These are phyloP conservation scores for Begonia loranthoides DNA, from an alignment of 306 rosid species.

Conservation along the genomic window DNA sequence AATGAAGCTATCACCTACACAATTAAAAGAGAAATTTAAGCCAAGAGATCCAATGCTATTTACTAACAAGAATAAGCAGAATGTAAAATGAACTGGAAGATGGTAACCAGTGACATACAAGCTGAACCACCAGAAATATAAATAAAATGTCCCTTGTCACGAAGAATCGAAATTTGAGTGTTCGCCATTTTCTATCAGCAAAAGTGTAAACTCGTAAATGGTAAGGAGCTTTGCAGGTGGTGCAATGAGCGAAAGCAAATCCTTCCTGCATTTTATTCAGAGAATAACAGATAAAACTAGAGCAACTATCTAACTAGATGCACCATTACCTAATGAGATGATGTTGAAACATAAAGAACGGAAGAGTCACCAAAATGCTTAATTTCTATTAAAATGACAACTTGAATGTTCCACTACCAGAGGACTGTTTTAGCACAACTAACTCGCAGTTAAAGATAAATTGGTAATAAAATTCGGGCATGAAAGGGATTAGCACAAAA, in stretches of 20 bases:
- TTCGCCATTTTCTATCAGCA: slow-evolving; percentile 97
- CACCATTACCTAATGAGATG: background rate
- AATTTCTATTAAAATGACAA: too few relatives aligned
- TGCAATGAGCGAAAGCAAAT: slow-evolving; percentile 98
- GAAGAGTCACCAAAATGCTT: too few relatives aligned
- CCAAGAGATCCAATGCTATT: slow-evolving; percentile 6
- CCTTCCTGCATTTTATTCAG: slow-evolving; percentile 66
- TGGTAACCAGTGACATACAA: slow-evolving; percentile 54
- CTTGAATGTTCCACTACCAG: too few relatives aligned
- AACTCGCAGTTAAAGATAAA: too few relatives aligned
- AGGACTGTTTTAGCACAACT: too few relatives aligned
- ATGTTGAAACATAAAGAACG: too few relatives aligned
- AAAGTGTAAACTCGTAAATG: slow-evolving; percentile 89
- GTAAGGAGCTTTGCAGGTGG: slow-evolving; percentile 95
- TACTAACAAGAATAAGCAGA: slow-evolving; percentile 1
- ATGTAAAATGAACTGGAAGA: slow-evolving; percentile 4
- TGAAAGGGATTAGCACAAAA: too few relatives aligned
- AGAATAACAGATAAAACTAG: slow-evolving; percentile 13
- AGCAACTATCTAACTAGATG: slow-evolving; percentile 1
- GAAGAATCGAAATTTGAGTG: slow-evolving; percentile 86
- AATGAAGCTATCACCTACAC: slow-evolving; percentile 71
- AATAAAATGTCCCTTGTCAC: slow-evolving; percentile 90
- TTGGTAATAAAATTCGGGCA: too few relatives aligned
- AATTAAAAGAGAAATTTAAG: slow-evolving; percentile 7
- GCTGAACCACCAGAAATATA: slow-evolving; percentile 79